phyloP scores from a whole-genome alignment of 208 protist genomes.

The Spongospora subterranea region DNA sequence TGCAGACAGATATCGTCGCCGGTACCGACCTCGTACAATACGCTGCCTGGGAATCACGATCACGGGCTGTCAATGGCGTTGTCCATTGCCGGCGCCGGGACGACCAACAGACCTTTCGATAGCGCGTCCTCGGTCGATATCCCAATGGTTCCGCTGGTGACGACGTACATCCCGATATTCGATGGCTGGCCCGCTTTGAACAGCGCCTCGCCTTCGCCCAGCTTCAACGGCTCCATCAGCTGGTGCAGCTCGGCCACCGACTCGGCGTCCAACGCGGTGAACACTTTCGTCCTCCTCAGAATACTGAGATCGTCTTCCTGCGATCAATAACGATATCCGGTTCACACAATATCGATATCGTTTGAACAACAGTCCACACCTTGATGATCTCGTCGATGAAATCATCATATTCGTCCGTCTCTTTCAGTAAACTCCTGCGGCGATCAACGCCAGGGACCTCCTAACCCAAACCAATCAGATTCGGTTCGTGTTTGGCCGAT shows the following conservation, averaged over 20 bases:
- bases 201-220: neutral
- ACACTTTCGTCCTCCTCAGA: neutral
- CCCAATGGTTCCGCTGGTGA: neutral
- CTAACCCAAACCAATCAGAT: too few species aligned
- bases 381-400: too few species aligned
- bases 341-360: too few species aligned
- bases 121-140: neutral
- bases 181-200: slow-evolving; percentile 1
- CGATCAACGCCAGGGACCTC: too few species aligned
- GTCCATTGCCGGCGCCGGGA: neutral
- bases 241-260: neutral
- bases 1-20: slow-evolving; percentile 4
- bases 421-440: too few species aligned
- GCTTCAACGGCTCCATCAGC: neutral
- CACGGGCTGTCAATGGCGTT: neutral
- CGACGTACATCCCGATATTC: neutral
- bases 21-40: neutral
- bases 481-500: too few species aligned
- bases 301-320: too few species aligned
- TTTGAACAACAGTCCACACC: too few species aligned
- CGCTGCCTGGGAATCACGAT: neutral
- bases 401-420: too few species aligned
- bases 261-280: neutral
- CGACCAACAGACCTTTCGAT: neutral
- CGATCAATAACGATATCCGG: too few species aligned